phyloP scores from a whole-genome alignment of 129 eudicot species.

The Saposhnikovia divaricata region DNA sequence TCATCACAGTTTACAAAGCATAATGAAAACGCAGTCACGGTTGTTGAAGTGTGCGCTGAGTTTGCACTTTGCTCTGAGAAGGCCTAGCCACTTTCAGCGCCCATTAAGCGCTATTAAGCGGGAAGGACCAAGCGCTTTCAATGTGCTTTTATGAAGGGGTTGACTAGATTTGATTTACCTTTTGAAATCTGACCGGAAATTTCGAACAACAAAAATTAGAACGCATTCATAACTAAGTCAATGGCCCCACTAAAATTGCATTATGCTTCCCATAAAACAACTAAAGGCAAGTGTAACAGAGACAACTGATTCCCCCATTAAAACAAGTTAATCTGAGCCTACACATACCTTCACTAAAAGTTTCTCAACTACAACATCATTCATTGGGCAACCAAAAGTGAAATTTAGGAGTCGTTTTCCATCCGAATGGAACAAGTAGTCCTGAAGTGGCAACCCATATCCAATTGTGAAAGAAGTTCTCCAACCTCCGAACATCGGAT shows the following conservation, averaged over 20 bases:
- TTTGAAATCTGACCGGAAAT: background rate
- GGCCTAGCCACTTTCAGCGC: background rate
- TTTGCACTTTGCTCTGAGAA: background rate
- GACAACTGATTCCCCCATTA: background rate
- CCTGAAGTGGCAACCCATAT: conserved; percentile 82
- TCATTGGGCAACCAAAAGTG: conserved; percentile 76
- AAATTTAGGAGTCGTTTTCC: conserved; percentile 69
- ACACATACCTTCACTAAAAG: conserved; percentile 87
- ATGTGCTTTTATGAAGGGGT: background rate
- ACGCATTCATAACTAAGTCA: background rate
- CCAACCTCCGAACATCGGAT: conserved; percentile 99
- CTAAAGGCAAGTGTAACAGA: background rate
- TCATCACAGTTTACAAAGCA: background rate
- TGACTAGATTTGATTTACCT: background rate
- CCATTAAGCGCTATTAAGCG: background rate
- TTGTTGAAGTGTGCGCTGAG: background rate
- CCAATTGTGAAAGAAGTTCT: conserved; percentile 89
- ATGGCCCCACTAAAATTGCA: background rate
- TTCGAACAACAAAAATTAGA: background rate
- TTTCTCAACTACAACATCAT: conserved; percentile 65
- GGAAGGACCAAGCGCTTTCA: background rate
- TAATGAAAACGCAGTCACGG: background rate
- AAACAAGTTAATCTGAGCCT: conserved; percentile 6
- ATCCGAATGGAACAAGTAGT: conserved; percentile 65
- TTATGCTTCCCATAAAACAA: background rate